Evolutionary conservation across 768 basidiomycete species (phyloP).

Genomic region (Suillus subluteus): DNA sequence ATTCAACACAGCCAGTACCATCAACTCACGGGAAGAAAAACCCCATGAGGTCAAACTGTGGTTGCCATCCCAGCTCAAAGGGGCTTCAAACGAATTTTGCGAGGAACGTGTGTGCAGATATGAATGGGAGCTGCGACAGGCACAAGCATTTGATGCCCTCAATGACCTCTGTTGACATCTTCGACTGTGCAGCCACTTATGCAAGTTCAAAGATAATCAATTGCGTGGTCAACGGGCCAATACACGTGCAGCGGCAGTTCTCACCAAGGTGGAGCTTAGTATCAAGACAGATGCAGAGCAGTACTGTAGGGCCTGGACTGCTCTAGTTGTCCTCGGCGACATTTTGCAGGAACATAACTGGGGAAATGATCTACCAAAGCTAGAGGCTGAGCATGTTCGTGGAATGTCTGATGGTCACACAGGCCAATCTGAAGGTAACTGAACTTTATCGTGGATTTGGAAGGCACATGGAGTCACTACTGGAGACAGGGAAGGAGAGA

Average conservation of each 20-base stretch:
- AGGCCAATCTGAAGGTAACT: conserved; percentile 9
- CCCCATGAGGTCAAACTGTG: conserved; percentile 4
- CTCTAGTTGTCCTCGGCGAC: not conserved
- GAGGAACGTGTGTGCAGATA: conserved; percentile 1
- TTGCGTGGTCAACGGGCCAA: conserved; percentile 15
- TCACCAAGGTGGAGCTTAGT: conserved; percentile 13
- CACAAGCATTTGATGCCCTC: conserved; percentile 21
- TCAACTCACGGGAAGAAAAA: not conserved
- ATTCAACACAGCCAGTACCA: not conserved
- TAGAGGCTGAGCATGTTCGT: conserved; percentile 2
- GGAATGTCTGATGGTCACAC: not conserved
- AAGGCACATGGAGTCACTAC: not conserved
- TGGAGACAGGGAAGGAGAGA: not conserved
- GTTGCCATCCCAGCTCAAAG: conserved; percentile 4
- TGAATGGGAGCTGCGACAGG: conserved; percentile 13
- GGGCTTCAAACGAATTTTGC: not conserved
- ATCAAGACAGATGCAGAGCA: conserved; percentile 9
- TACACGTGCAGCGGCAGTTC: conserved; percentile 12
- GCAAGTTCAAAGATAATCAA: conserved; percentile 18
- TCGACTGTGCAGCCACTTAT: conserved; percentile 13
- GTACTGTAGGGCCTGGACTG: conserved; percentile 16
- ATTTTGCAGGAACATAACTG: not conserved
- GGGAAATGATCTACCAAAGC: not conserved
- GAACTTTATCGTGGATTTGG: conserved; percentile 8
- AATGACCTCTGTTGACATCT: conserved; percentile 15